Conservation (phyloP, 176 grass and related monocot genomes). For the Oryza longistaminata region DNA sequence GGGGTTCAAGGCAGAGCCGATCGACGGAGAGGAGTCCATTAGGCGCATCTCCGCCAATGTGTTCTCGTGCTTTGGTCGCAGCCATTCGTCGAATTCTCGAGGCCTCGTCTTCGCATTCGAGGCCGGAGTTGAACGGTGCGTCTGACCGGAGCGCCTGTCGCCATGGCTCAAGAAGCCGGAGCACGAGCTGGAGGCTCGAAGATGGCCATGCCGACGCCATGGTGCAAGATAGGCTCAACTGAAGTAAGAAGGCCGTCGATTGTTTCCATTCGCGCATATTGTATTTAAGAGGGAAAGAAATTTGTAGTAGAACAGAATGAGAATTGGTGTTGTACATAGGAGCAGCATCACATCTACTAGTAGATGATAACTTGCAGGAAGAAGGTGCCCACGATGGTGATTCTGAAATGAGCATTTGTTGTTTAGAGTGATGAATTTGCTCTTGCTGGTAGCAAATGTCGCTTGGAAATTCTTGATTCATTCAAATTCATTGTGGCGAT, state of each 20-base stretch:
- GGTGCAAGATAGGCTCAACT: conserved; percentile 39
- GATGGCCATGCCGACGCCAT: conserved; percentile 47
- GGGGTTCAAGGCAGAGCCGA: conserved; percentile 62
- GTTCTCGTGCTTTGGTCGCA: conserved; percentile 62
- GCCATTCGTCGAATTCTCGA: neutral
- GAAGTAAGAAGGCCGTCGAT: neutral
- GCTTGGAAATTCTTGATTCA: conserved; percentile 13
- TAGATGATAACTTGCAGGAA: conserved; percentile 24
- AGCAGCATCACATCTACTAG: conserved; percentile 33
- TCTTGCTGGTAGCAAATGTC: conserved; percentile 36
- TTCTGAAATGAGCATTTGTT: conserved; percentile 25
- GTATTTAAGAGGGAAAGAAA: conserved; percentile 47
- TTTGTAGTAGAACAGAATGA: conserved; percentile 52
- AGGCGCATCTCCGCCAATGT: conserved; percentile 44
- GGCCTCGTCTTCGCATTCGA: conserved; percentile 19
- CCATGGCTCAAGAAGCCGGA: conserved; percentile 55
- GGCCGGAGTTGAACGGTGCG: conserved; percentile 29
- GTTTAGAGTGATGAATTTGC: neutral
- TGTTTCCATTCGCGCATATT: conserved; percentile 34
- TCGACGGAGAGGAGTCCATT: conserved; percentile 57
- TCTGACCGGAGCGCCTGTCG: conserved; percentile 37
- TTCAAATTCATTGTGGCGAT: conserved; percentile 19
- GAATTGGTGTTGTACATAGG: conserved; percentile 57
- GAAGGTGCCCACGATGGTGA: conserved; percentile 12
- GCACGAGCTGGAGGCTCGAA: conserved; percentile 67